Evolutionary conservation across 352 stramenopile species (phyloP).

Genomic region (Pythium pyrilobum): DNA sequence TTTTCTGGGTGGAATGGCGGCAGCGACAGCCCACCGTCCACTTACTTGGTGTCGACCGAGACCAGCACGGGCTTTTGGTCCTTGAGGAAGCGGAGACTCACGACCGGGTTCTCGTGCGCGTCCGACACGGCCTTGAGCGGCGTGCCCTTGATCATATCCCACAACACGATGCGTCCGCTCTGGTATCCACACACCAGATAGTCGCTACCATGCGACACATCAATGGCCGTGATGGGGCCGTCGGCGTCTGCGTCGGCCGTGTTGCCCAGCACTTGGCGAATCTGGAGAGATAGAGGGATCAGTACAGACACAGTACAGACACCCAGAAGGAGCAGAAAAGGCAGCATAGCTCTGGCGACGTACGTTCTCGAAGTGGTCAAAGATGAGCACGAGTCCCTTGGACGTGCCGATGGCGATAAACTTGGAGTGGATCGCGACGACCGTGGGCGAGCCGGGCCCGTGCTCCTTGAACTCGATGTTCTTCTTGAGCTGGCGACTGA

Average conservation of each 20-base stretch:
- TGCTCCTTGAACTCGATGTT: constrained; percentile 91
- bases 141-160: constrained; percentile 95
- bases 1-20: too few relatives aligned
- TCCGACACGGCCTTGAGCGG: constrained; percentile 90
- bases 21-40: not conserved
- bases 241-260: constrained; percentile 69
- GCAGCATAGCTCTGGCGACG: constrained; percentile 16
- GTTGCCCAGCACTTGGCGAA: constrained; percentile 86
- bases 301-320: not conserved
- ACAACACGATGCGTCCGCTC: constrained; percentile 91
- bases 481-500: constrained; percentile 87
- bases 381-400: constrained; percentile 92
- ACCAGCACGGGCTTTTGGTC: constrained; percentile 82
- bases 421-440: constrained; percentile 94
- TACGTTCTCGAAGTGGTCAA: constrained; percentile 96
- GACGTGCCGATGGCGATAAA: constrained; percentile 97
- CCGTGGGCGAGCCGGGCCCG: constrained; percentile 87
- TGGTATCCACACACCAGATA: constrained; percentile 92
- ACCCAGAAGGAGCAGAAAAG: not conserved
- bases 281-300: too few relatives aligned
- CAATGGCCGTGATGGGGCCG: constrained; percentile 82
- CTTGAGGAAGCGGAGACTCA: constrained; percentile 81
- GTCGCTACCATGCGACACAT: constrained; percentile 85
- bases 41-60: constrained; percentile 78
- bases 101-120: constrained; percentile 83